These are phyloP conservation scores for Parathielavia hyrcaniae DNA, from an alignment of 495 filamentous ascomycete genomes.

Conservation along the genomic window DNA sequence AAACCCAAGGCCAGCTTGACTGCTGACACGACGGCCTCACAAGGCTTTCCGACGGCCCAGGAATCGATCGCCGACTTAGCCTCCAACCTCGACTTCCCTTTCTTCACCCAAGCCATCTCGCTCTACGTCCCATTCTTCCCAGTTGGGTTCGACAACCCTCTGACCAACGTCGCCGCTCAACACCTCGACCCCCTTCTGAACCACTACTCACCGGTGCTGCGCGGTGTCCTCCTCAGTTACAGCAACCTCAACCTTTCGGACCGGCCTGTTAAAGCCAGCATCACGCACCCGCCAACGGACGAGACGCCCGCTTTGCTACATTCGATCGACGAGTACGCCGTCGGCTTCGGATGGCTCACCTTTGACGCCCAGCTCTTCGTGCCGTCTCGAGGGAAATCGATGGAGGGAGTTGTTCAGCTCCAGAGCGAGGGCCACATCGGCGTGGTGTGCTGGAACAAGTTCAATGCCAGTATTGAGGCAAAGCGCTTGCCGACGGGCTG, in stretches of 20 bases:
- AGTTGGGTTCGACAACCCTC: slow-evolving; percentile 39
- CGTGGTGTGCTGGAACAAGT: slow-evolving; percentile 45
- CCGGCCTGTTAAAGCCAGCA: slow-evolving; percentile 32
- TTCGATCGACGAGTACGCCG: slow-evolving; percentile 42
- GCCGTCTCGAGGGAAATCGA: slow-evolving; percentile 42
- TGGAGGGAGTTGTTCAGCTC: slow-evolving; percentile 45
- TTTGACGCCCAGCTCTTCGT: slow-evolving; percentile 42
- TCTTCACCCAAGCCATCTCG: slow-evolving; percentile 45
- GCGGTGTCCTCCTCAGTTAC: slow-evolving; percentile 43
- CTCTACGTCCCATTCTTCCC: slow-evolving; percentile 46
- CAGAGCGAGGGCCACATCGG: slow-evolving; percentile 47
- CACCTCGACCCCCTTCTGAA: slow-evolving; percentile 43
- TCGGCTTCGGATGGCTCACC: slow-evolving; percentile 44
- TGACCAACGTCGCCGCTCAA: slow-evolving; percentile 41
- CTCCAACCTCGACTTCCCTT: slow-evolving; percentile 33
- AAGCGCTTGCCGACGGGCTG: slow-evolving; percentile 41
- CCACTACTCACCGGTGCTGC: slow-evolving; percentile 42
- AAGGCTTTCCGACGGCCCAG: not conserved
- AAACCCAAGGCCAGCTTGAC: slow-evolving; percentile 18
- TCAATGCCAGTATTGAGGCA: slow-evolving; percentile 48
- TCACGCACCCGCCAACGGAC: slow-evolving; percentile 33
- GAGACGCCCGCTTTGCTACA: slow-evolving; percentile 36
- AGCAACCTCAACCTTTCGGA: slow-evolving; percentile 44
- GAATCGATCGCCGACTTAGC: slow-evolving; percentile 14
- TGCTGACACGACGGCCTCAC: not conserved